Percentiles rank a stretch among this genome's conserved stretches.
Evolutionary conservation across 371 early-diverging fungal genomes (phyloP).

Genomic region (Mucor piriformis): DNA sequence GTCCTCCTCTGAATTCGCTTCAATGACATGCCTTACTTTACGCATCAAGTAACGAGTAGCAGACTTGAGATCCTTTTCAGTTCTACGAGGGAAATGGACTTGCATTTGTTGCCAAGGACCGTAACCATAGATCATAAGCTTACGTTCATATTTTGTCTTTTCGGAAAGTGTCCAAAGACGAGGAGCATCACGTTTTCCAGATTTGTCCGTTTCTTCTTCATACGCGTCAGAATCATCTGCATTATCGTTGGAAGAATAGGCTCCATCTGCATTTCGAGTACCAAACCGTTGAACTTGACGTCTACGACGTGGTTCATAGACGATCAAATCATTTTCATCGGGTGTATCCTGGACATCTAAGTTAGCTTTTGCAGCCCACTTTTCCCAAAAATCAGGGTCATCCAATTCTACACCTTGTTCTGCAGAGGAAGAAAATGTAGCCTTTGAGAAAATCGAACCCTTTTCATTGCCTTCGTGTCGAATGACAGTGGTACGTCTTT

Average conservation of each 20-base stretch:
- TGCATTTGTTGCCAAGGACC: slow-evolving; percentile 76
- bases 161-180: slow-evolving; percentile 81
- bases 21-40: slow-evolving; percentile 36
- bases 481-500: slow-evolving; percentile 88
- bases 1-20: slow-evolving; percentile 48
- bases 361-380: slow-evolving; percentile 81
- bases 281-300: slow-evolving; percentile 61
- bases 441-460: slow-evolving; percentile 92
- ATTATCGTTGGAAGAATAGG: slow-evolving; percentile 35
- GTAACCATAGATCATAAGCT: slow-evolving; percentile 83
- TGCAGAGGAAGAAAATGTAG: slow-evolving; percentile 77
- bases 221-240: slow-evolving; percentile 45
- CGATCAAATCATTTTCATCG: slow-evolving; percentile 59
- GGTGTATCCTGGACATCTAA: slow-evolving; percentile 61
- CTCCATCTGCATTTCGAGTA: slow-evolving; percentile 27
- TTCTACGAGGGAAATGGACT: slow-evolving; percentile 58
- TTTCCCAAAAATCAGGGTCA: slow-evolving; percentile 97
- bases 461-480: slow-evolving; percentile 78
- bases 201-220: slow-evolving; percentile 44
- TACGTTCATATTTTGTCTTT: slow-evolving; percentile 77
- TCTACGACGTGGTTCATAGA: slow-evolving; percentile 69
- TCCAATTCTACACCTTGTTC: slow-evolving; percentile 73
- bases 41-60: slow-evolving; percentile 51
- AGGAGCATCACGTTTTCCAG: neutral
- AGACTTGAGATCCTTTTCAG: slow-evolving; percentile 62